Conservation (phyloP, 495 filamentous ascomycete species). For the Penicillium macrosclerotiorum region DNA sequence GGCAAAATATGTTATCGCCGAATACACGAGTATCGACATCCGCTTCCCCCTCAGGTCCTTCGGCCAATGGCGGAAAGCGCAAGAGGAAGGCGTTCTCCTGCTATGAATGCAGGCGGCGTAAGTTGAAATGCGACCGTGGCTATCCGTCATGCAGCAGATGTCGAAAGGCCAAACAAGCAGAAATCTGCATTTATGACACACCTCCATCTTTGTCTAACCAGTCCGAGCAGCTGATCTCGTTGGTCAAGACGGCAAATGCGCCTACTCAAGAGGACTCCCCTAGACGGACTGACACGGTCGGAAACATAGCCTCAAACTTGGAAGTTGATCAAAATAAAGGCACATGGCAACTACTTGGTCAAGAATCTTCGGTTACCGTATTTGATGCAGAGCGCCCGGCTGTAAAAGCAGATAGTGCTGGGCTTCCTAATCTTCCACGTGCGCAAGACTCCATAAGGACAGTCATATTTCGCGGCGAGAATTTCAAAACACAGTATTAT, state of each 20-base stretch:
- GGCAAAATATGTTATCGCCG: too few species aligned
- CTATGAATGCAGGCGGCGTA: constrained; percentile 34
- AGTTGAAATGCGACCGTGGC: constrained; percentile 34
- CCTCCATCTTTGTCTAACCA: too few species aligned
- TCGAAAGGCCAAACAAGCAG: constrained; percentile 22
- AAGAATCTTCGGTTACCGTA: not conserved
- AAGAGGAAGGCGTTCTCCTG: constrained; percentile 29
- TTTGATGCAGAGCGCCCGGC: constrained; percentile 9
- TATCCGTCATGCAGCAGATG: constrained; percentile 35
- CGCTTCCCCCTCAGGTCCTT: too few species aligned
- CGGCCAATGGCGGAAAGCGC: too few species aligned
- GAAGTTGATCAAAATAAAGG: not conserved
- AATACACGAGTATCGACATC: too few species aligned
- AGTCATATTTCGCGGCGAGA: constrained; percentile 38
- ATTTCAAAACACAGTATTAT: constrained; percentile 43
- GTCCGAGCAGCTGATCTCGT: too few species aligned
- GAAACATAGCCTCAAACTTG: too few species aligned
- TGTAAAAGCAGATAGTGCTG: constrained; percentile 8
- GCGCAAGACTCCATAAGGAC: constrained; percentile 20
- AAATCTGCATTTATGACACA: constrained; percentile 21
- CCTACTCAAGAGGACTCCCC: too few species aligned
- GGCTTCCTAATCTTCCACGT: not conserved
- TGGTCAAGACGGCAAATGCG: too few species aligned
- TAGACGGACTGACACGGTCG: too few species aligned
- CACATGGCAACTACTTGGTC: not conserved